Percentiles rank a stretch among this genome's conserved stretches.
These are phyloP conservation scores for Trichodelitschia bisporula DNA, from an alignment of 495 filamentous ascomycete genomes.

Conservation along the genomic window DNA sequence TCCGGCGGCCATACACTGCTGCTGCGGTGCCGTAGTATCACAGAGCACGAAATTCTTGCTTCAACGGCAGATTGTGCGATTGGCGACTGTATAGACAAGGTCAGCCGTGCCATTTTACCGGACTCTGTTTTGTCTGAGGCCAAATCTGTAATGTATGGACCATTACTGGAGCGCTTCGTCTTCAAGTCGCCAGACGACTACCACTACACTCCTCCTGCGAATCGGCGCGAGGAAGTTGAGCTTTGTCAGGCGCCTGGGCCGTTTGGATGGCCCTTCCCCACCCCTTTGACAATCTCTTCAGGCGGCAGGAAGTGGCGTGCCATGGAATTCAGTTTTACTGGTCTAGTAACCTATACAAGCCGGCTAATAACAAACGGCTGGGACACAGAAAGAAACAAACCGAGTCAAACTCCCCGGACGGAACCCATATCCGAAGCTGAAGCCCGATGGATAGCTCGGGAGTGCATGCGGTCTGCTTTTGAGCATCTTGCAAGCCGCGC, in stretches of 20 bases:
- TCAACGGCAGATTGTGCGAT: conserved; percentile 49
- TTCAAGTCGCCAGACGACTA: conserved; percentile 23
- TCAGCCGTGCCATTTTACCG: conserved; percentile 50
- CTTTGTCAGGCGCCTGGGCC: conserved; percentile 14
- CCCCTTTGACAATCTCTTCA: conserved; percentile 26
- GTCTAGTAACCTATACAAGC: conserved; percentile 28
- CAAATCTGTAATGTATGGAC: conserved; percentile 35
- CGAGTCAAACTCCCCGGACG: conserved; percentile 2
- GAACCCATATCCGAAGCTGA: conserved; percentile 20
- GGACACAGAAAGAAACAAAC: conserved; percentile 9
- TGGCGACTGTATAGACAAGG: conserved; percentile 69
- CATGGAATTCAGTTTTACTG: conserved; percentile 39
- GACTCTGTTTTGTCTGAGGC: conserved; percentile 17
- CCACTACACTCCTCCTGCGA: conserved; percentile 15
- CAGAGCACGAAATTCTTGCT: conserved; percentile 46
- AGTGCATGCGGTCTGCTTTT: conserved; percentile 56
- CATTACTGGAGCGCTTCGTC: conserved; percentile 48
- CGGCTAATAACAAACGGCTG: conserved; percentile 19
- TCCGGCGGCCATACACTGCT: conserved; percentile 86
- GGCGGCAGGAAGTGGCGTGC: conserved; percentile 12
- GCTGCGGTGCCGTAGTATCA: conserved; percentile 38
- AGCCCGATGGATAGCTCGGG: conserved; percentile 36
- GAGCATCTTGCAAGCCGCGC: conserved; percentile 62
- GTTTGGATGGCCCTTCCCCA: conserved; percentile 32
- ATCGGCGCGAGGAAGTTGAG: conserved; percentile 28